phyloP scores from a whole-genome alignment of 2,329 filamentous ascomycete species.

The Penicillium sp. region DNA sequence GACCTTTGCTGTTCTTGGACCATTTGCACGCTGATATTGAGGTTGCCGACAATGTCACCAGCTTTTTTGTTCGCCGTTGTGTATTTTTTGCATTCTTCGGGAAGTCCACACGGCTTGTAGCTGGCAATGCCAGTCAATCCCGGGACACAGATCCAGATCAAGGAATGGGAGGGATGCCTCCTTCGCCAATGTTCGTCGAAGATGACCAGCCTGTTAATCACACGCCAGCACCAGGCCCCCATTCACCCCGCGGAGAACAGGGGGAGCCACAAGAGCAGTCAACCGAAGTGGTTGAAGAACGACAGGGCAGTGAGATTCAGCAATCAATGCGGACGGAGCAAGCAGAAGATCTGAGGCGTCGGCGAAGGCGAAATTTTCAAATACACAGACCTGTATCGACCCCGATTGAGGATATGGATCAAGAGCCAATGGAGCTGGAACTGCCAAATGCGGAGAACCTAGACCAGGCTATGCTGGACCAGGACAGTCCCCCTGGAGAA shows the following conservation, averaged over 20 bases:
- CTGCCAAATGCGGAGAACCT: background rate
- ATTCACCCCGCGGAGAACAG: too few relatives aligned
- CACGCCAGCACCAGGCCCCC: too few relatives aligned
- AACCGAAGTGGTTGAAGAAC: background rate
- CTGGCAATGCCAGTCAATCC: background rate
- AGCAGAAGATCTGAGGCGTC: background rate
- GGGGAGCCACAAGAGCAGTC: too few relatives aligned
- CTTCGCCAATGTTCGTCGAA: background rate
- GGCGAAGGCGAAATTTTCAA: background rate
- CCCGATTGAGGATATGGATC: background rate
- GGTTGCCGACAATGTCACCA: background rate
- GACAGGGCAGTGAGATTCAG: background rate
- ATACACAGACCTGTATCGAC: background rate
- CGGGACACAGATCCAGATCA: background rate
- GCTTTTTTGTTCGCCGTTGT: background rate
- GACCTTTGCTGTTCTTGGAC: background rate
- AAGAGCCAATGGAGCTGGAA: background rate
- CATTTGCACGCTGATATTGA: background rate
- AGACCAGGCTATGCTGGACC: too few relatives aligned
- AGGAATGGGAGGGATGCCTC: background rate
- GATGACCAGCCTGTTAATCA: background rate
- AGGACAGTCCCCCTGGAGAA: too few relatives aligned
- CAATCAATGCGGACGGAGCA: background rate
- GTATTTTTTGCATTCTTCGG: background rate
- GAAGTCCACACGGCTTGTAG: background rate